Base-by-base conservation (phyloP, 208 protist genomes). In the Entamoeba histolytica region DNA sequence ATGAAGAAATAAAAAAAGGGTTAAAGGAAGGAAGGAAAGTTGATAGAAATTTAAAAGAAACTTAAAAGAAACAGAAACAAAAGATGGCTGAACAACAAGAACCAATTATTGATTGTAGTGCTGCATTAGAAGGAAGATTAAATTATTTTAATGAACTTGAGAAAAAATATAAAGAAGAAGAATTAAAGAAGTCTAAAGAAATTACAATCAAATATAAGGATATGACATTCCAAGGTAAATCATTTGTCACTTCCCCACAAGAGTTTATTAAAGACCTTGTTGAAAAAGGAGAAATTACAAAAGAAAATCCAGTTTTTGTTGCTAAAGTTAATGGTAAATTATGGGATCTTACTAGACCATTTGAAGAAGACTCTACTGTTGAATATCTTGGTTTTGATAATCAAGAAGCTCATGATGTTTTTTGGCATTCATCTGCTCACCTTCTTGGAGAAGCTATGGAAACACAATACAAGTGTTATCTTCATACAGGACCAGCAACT, bases 381-480 rank as follows among this genome's bases (percentile, higher is more conserved):
- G 28, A 87, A 44, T 93, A 91, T n/a, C 15, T 95, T 19, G 31
- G 5, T 15, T 93, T 95, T 49, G 61, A 93, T 23, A 15, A 47
- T 52, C 23, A 44, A 15, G 95, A 95, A 69, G 97, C 97, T 96
- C 92, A 95, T 47, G 95, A 98, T 78, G 98, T 99, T 5, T 99
- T 99, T 94, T 99, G 98, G 98, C 99, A 99, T 96, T 99, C 97
- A 91, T 98, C 97, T 73, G 97, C 98, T 49, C 99, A 99, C 96
- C 96, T 99, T n/a, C 96, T 99, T 28, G 99, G 99, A 94, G 97
- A 98, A 95, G 98, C 98, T 8, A 87, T 99, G 47, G 98, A 99
- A 95, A 93, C 94, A n/a, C 94, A 97, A 52, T 98, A 98, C 92
- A 95, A 97, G 93, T 96, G 96, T 15, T 95, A 98, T 93, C 97